A percentile compares a stretch with the other conserved stretches of the same genome.
These are phyloP conservation scores for Byssochlamys sp. DNA, from an alignment of 2,329 filamentous ascomycete species.

Conservation along the genomic window DNA sequence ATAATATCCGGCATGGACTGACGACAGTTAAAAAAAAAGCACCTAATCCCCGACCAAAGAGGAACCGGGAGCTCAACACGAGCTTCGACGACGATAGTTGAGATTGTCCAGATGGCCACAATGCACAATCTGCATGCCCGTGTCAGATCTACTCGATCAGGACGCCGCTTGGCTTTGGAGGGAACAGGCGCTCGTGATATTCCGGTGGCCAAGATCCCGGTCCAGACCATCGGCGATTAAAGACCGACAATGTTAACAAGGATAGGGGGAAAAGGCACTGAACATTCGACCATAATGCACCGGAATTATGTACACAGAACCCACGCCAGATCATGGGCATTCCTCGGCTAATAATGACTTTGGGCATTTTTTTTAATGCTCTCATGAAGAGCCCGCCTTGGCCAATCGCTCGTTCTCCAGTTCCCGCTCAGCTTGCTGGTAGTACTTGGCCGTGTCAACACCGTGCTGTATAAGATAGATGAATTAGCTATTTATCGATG, in stretches of 20 bases:
- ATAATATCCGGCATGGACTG: constrained; percentile 2
- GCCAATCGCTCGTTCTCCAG: constrained; percentile 63
- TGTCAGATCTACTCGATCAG: background rate
- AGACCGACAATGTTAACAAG: background rate
- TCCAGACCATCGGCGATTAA: background rate
- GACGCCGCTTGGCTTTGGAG: background rate
- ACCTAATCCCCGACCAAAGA: constrained; percentile 56
- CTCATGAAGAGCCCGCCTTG: constrained; percentile 18
- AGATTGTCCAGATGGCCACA: background rate
- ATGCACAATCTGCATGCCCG: background rate
- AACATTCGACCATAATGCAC: background rate
- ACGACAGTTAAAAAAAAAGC: constrained; percentile 30
- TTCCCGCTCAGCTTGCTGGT: constrained; percentile 86
- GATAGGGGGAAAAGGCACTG: background rate
- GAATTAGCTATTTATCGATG: constrained; percentile 6
- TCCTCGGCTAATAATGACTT: constrained; percentile 5
- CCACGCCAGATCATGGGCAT: background rate
- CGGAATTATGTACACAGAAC: background rate
- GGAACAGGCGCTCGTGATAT: background rate
- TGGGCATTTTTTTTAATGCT: background rate
- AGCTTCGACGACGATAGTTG: constrained; percentile 34
- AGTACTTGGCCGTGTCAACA: constrained; percentile 97
- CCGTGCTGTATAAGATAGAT: constrained; percentile 56
- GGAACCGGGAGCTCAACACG: constrained; percentile 54
- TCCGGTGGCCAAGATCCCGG: background rate